phyloP scores from a whole-genome alignment of 1,139 yeast species.

The Trichomonascaceae sp. region DNA sequence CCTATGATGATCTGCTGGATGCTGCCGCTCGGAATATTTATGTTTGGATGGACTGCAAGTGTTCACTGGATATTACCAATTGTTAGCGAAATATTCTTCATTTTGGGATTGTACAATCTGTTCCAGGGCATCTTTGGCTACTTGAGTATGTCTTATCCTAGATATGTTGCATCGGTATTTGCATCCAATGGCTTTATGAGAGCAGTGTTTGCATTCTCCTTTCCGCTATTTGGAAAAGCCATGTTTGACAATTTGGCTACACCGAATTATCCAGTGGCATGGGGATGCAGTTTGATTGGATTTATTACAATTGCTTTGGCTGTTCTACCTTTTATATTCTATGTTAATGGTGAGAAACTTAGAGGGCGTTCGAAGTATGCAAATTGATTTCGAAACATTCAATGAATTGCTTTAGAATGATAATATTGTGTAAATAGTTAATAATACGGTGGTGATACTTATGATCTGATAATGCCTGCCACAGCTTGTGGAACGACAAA shows the following conservation, averaged over 20 bases:
- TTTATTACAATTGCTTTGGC: conserved; percentile 41
- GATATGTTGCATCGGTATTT: conserved; percentile 54
- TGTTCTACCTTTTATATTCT: no score
- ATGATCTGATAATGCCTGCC: no score
- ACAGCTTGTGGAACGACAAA: no score
- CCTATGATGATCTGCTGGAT: conserved; percentile 44
- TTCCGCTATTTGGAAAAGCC: conserved; percentile 50
- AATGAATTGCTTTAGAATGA: no score
- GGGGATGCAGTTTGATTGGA: conserved; percentile 49
- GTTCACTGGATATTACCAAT: conserved; percentile 81
- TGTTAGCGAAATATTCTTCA: conserved; percentile 69
- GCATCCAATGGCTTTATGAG: conserved; percentile 49
- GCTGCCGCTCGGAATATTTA: conserved; percentile 43
- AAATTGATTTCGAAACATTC: no score
- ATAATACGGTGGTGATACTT: no score
- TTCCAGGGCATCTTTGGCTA: conserved; percentile 63
- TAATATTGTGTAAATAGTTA: no score
- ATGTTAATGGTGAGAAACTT: no score
- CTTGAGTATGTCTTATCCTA: conserved; percentile 68
- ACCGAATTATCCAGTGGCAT: conserved; percentile 56
- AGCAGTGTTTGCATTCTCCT: conserved; percentile 47
- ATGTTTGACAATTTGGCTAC: conserved; percentile 42
- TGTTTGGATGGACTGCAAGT: conserved; percentile 55
- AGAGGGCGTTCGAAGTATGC: no score
- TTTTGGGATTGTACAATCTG: conserved; percentile 71